Evolutionary conservation across 208 protist species (phyloP).

Genomic region (Zelonia costaricensis): DNA sequence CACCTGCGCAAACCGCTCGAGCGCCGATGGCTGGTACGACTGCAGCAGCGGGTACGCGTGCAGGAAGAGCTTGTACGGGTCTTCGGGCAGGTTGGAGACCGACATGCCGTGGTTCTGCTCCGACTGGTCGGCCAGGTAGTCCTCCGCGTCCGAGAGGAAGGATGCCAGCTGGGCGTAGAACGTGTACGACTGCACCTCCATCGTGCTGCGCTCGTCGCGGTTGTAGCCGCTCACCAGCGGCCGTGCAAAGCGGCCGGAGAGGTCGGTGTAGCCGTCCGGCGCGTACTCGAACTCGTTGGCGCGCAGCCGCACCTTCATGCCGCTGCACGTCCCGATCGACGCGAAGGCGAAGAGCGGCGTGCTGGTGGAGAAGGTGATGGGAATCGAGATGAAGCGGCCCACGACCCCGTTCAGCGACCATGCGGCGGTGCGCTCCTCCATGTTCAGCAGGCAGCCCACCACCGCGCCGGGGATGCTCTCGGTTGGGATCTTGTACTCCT

Average conservation of each 20-base stretch:
- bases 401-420: conserved; percentile 86
- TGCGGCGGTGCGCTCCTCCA: conserved; percentile 66
- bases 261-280: conserved; percentile 83
- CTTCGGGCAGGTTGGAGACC: conserved; percentile 17
- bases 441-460: conserved; percentile 86
- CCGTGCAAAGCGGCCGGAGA: conserved; percentile 63
- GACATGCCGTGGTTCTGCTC: conserved; percentile 20
- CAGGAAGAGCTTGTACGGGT: conserved; percentile 38
- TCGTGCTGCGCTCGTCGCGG: conserved; percentile 33
- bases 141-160: conserved; percentile 78
- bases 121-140: conserved; percentile 32
- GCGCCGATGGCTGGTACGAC: conserved; percentile 31
- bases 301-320: conserved; percentile 70
- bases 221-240: conserved; percentile 54
- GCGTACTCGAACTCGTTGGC: conserved; percentile 82
- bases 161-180: conserved; percentile 87
- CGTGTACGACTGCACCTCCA: conserved; percentile 52
- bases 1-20: conserved; percentile 57
- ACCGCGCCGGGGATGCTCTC: conserved; percentile 54
- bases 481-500: conserved; percentile 80
- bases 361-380: conserved; percentile 37
- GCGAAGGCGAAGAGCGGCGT: conserved; percentile 75
- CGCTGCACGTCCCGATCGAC: conserved; percentile 80
- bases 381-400: conserved; percentile 78
- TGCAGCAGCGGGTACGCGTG: conserved; percentile 58